A percentile compares a stretch with the other conserved stretches of the same genome.
These are phyloP conservation scores for Microdochium trichocladiopsis DNA, from an alignment of 2,329 filamentous ascomycete genomes.

Conservation along the genomic window DNA sequence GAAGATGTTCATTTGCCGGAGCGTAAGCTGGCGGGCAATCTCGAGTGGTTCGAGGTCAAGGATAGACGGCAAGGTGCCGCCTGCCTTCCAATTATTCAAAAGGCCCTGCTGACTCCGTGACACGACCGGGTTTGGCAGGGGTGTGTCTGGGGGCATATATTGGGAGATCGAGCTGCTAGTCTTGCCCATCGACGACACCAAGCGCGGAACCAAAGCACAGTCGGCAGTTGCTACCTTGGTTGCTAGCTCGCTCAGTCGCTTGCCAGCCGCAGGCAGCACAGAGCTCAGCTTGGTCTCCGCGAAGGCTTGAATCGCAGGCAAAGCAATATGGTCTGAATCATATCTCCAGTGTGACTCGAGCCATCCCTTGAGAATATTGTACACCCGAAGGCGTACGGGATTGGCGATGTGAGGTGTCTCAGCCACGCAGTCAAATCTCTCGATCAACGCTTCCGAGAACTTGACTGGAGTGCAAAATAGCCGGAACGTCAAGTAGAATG, in stretches of 20 bases:
- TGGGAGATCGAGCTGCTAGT: slow-evolving; percentile 68
- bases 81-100: slow-evolving; percentile 67
- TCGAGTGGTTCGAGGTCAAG: slow-evolving; percentile 90
- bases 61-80: slow-evolving; percentile 64
- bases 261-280: slow-evolving; percentile 69
- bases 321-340: slow-evolving; percentile 68
- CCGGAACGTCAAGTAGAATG: slow-evolving; percentile 94
- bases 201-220: slow-evolving; percentile 70
- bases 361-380: slow-evolving; percentile 97
- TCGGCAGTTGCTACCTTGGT: slow-evolving; percentile 70
- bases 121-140: slow-evolving; percentile 62
- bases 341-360: slow-evolving; percentile 92
- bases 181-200: slow-evolving; percentile 83
- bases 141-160: slow-evolving; percentile 63
- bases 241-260: slow-evolving; percentile 71
- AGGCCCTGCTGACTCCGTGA: slow-evolving; percentile 70
- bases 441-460: slow-evolving; percentile 75
- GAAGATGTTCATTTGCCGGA: slow-evolving; percentile 88
- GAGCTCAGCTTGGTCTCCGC: slow-evolving; percentile 64
- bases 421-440: slow-evolving; percentile 86
- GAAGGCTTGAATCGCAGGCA: slow-evolving; percentile 72
- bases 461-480: slow-evolving; percentile 79
- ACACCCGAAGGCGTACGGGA: slow-evolving; percentile 83
- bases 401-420: slow-evolving; percentile 68
- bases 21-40: slow-evolving; percentile 82